Conservation (phyloP, 768 basidiomycete species). For the Boletus rubroflammeus region DNA sequence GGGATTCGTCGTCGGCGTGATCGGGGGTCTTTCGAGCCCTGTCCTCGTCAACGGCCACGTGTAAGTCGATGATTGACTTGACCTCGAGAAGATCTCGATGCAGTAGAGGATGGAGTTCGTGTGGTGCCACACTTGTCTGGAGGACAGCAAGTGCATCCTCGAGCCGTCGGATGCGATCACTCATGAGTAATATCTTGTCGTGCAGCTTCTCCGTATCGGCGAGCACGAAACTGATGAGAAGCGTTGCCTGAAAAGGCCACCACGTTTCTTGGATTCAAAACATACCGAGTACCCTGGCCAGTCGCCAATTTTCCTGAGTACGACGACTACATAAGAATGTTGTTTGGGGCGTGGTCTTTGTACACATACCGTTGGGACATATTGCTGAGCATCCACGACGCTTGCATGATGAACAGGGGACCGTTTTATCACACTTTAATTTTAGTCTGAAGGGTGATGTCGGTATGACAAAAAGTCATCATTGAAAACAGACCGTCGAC, state of each 20-base stretch:
- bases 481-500: constrained; percentile 45
- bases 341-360: background rate
- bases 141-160: constrained; percentile 63
- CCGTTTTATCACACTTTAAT: constrained; percentile 73
- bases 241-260: background rate
- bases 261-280: background rate
- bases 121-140: constrained; percentile 43
- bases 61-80: constrained; percentile 67
- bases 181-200: constrained; percentile 63
- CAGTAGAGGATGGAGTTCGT: constrained; percentile 58
- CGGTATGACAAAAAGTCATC: background rate
- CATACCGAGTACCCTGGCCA: constrained; percentile 73
- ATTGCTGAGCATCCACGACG: constrained; percentile 74
- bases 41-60: constrained; percentile 51
- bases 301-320: constrained; percentile 58
- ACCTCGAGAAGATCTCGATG: constrained; percentile 57
- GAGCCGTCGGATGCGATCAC: constrained; percentile 65
- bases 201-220: constrained; percentile 71
- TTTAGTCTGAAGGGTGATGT: constrained; percentile 46
- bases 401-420: constrained; percentile 55
- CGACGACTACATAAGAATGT: background rate
- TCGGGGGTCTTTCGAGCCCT: constrained; percentile 27
- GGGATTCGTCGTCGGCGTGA: constrained; percentile 36
- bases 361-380: constrained; percentile 56
- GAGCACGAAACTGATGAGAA: constrained; percentile 53